Conservation (phyloP, 305 asterid genomes). For the Solanum hybrid region DNA sequence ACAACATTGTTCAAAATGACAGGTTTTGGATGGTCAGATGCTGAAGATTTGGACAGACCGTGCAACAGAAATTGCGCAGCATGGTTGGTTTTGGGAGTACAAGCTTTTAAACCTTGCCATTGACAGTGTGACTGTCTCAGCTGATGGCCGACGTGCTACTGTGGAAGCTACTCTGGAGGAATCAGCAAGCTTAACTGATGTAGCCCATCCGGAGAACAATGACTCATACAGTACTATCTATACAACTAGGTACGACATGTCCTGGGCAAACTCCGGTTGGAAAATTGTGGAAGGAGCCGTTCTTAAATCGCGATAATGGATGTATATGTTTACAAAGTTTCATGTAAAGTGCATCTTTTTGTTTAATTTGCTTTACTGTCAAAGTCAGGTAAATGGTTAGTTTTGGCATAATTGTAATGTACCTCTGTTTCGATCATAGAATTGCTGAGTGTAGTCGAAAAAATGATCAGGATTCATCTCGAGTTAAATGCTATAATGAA, state of each 20-base stretch:
- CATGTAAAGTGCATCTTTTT: not conserved
- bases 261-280: slow-evolving; percentile 64
- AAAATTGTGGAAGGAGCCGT: slow-evolving; percentile 91
- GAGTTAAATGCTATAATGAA: not conserved
- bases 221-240: slow-evolving; percentile 65
- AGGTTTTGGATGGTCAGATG: slow-evolving; percentile 98
- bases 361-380: not conserved
- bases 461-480: not conserved
- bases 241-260: slow-evolving; percentile 81
- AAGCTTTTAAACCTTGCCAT: slow-evolving; percentile 57
- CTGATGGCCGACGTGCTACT: slow-evolving; percentile 78
- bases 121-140: slow-evolving; percentile 79
- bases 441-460: not conserved
- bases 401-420: not conserved
- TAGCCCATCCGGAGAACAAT: slow-evolving; percentile 60
- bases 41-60: slow-evolving; percentile 82
- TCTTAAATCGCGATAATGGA: slow-evolving; percentile 44
- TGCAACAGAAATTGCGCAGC: slow-evolving; percentile 72
- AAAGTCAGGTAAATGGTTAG: not conserved
- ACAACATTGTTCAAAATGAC: slow-evolving; percentile 9
- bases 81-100: slow-evolving; percentile 93
- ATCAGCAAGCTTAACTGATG: slow-evolving; percentile 70
- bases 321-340: not conserved
- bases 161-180: slow-evolving; percentile 94
- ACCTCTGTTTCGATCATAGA: not conserved